Conservation (phyloP, 179 eudicot species). For the Beta corolliflora region DNA sequence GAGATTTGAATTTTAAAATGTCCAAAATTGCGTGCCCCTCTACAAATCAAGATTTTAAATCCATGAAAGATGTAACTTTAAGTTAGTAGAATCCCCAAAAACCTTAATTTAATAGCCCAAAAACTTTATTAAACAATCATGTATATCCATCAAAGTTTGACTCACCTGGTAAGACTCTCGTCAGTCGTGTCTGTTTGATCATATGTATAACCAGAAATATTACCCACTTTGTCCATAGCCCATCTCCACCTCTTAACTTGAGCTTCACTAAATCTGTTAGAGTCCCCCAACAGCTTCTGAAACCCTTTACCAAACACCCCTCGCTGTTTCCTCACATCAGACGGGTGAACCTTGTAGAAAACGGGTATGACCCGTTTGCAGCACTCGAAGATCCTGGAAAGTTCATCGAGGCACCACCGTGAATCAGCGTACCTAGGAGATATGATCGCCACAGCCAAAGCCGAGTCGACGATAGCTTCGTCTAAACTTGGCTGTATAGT, state of each 20-base stretch:
- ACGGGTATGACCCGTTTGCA: slow-evolving; percentile 40
- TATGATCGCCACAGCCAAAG: slow-evolving; percentile 36
- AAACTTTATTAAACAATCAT: no score
- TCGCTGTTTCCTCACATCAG: slow-evolving; percentile 37
- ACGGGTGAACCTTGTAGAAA: slow-evolving; percentile 41
- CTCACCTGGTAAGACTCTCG: slow-evolving; percentile 19
- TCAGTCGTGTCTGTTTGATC: no score
- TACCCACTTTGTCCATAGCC: slow-evolving; percentile 40
- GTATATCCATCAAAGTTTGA: no score
- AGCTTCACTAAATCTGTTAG: neutral
- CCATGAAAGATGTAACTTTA: no score
- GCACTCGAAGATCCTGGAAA: slow-evolving; percentile 27
- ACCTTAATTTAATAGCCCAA: no score
- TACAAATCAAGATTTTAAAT: no score
- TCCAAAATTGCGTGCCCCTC: no score
- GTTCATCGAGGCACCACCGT: slow-evolving; percentile 39
- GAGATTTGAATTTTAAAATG: no score
- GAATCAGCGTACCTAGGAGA: slow-evolving; percentile 41
- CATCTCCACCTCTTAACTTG: slow-evolving; percentile 35
- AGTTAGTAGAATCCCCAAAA: no score
- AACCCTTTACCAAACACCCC: slow-evolving; percentile 35
- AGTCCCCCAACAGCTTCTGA: neutral
- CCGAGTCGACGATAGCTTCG: slow-evolving; percentile 44
- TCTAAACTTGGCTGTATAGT: slow-evolving; percentile 27
- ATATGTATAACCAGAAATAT: slow-evolving; percentile 36